Base-by-base conservation (phyloP, 129 eudicot genomes). In the Saposhnikovia divaricata region DNA sequence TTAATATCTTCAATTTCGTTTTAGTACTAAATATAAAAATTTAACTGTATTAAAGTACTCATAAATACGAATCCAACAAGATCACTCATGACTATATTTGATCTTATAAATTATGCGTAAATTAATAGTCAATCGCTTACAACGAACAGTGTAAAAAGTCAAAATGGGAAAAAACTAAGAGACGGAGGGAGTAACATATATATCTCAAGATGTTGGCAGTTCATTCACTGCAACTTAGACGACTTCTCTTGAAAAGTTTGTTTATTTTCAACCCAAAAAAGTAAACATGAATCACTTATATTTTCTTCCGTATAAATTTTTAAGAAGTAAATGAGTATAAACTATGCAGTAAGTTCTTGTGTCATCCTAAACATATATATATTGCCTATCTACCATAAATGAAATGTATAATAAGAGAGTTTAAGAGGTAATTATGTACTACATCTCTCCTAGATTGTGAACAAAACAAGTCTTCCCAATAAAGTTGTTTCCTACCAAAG, bases 391-490 rank as follows among this genome's bases (percentile, higher is more conserved):
- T 47, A 14, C 18, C 10, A 18, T 53, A 9, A 53, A 53, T 53
- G 10, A 53, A 19, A 19, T 19, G 4, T 47, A 50, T 16, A 16
- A 16, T 57, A 57, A 0, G 12, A 0, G 12, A 6, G 23, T 7
- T 57, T 6, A 23, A 57, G 66, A 57, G 31, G 66, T n/a, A n/a
- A n/a, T 23, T 2, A 9, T 23, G 31, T 19, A 34, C 13, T 31
- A 31, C 0, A 63, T 25, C 6, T 70, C 12, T 38, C 27, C n/a
- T 3, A 70, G 23, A 70, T 71, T 71, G 48, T 37, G 21, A 72
- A 72, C 48, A 72, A 40, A 72, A 72, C 48, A 72, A 72, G 48
- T 72, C 50, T 72, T 72, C 77, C 77, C 77, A 73, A 73, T 73
- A 73, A 73, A 73, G 77, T 73, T 40, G 77, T 73, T 73, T 42